Conservation (phyloP, 2,329 filamentous ascomycete species). For the Diaporthe eres region DNA sequence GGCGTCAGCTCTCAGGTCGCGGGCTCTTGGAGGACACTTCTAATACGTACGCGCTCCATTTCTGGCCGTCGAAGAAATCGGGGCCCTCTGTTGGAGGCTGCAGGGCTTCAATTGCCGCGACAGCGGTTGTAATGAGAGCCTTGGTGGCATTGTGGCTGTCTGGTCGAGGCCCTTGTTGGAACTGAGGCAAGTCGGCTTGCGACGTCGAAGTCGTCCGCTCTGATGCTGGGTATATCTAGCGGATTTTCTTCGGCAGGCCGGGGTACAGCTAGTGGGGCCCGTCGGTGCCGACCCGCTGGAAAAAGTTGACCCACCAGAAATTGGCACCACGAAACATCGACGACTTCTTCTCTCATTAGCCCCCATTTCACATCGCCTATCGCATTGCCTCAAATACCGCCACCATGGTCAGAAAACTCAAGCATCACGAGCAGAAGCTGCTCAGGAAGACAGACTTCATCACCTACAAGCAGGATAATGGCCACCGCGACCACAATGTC, state of each 20-base stretch:
- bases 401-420: constrained; percentile 94
- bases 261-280: constrained; percentile 25
- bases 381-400: constrained; percentile 8
- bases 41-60: constrained; percentile 38
- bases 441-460: constrained; percentile 94
- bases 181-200: not conserved
- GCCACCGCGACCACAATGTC: constrained; percentile 86
- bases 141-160: constrained; percentile 39
- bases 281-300: constrained; percentile 37
- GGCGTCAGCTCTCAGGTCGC: constrained; percentile 1
- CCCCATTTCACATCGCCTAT: not conserved
- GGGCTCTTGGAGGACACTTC: not conserved
- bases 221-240: constrained; percentile 2
- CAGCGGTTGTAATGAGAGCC: constrained; percentile 39
- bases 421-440: constrained; percentile 97
- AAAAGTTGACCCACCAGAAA: constrained; percentile 43
- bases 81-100: constrained; percentile 37
- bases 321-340: constrained; percentile 37
- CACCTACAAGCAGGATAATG: constrained; percentile 90
- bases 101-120: constrained; percentile 43
- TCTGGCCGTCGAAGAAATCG: constrained; percentile 37
- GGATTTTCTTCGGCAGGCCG: constrained; percentile 40
- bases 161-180: constrained; percentile 13
- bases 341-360: constrained; percentile 5
- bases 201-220: not conserved